Evolutionary conservation across 768 basidiomycete species (phyloP).

Genomic region (Mycena rebaudengoi): DNA sequence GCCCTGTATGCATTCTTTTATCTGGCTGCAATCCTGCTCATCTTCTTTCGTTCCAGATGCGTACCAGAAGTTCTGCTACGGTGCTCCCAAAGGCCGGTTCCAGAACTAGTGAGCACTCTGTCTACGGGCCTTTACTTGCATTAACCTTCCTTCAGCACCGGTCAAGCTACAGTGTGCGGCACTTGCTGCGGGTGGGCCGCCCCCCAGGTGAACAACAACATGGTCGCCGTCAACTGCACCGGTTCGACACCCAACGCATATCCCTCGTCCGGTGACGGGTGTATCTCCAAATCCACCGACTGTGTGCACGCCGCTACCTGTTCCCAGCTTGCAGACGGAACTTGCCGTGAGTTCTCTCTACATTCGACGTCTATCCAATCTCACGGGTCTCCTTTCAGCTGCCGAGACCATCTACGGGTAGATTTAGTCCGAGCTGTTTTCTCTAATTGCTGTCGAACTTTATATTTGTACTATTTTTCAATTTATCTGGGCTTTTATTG

Average conservation of each 20-base stretch:
- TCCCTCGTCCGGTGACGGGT: not conserved
- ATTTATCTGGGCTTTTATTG: too few species aligned
- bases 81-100: not conserved
- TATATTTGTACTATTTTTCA: too few species aligned
- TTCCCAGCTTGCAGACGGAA: not conserved
- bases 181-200: constrained; percentile 1
- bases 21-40: not conserved
- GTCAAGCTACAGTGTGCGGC: not conserved
- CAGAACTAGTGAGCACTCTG: not conserved
- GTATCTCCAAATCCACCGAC: not conserved
- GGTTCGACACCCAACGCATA: not conserved
- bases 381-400: too few species aligned
- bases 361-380: too few species aligned
- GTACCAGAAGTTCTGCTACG: constrained; percentile 1
- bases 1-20: not conserved
- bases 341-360: not conserved
- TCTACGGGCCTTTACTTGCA: not conserved
- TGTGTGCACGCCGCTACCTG: not conserved
- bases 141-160: not conserved
- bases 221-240: not conserved
- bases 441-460: too few species aligned
- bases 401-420: too few species aligned
- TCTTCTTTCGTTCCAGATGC: not conserved
- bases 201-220: not conserved
- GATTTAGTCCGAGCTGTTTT: too few species aligned